A percentile compares a stretch with the other conserved stretches of the same genome.
Evolutionary conservation across 371 early-diverging fungal genomes (phyloP).

Genomic region (Mucor irregularis): DNA sequence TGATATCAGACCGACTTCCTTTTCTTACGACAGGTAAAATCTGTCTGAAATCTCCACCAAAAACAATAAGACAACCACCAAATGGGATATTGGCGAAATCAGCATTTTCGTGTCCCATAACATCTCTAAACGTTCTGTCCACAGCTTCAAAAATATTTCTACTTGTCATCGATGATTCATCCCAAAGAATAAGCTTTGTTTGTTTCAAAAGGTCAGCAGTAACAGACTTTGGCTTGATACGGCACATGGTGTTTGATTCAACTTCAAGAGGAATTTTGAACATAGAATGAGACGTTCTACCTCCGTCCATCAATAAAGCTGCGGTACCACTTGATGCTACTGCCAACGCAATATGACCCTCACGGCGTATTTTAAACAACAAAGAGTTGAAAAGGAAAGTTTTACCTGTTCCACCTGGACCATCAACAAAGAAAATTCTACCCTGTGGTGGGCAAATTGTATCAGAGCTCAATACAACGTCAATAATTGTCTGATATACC

Average conservation of each 20-base stretch:
- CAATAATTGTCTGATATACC: too few species aligned
- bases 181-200: conserved; percentile 22
- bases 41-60: conserved; percentile 26
- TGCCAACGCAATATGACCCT: too few species aligned
- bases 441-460: too few species aligned
- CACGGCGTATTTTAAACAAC: too few species aligned
- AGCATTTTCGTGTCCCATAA: conserved; percentile 7
- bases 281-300: conserved; percentile 20
- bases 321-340: conserved; percentile 28
- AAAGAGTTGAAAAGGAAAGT: too few species aligned
- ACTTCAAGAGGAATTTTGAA: conserved; percentile 20
- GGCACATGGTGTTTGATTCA: conserved; percentile 8
- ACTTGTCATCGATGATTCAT: conserved; percentile 23
- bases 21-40: conserved; percentile 18
- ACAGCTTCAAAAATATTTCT: conserved; percentile 24
- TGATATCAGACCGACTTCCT: conserved; percentile 2
- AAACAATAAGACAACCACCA: conserved; percentile 28
- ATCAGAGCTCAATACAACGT: too few species aligned
- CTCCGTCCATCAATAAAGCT: conserved; percentile 21
- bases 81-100: conserved; percentile 16
- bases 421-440: too few species aligned
- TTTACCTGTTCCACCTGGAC: too few species aligned
- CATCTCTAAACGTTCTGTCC: conserved; percentile 20
- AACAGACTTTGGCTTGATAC: neutral
- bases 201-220: conserved; percentile 1